Evolutionary conservation across 2,329 filamentous ascomycete species (phyloP), one percentile per base, ranked within the genome.

Genomic region (Ophiosphaerella narmari): DNA sequence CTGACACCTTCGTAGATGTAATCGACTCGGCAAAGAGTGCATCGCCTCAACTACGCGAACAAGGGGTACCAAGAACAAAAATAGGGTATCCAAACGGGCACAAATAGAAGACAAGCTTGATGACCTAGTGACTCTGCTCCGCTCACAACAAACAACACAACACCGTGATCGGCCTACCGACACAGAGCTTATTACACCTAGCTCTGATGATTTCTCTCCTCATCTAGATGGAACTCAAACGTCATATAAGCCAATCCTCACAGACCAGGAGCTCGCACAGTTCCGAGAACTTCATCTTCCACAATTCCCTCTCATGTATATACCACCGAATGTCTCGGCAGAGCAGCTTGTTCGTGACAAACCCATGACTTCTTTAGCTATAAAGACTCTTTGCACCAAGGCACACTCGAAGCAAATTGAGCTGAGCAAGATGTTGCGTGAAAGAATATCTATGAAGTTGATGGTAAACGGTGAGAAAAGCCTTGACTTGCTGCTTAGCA

Each of bases 61-160:
- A 26, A 48, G 39, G 40, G 37, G 44, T 26, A 8, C 49, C 5
- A 59, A 47, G 21, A 21, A 21, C 18, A 46, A 33, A 2, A 47
- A 29, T 2, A 12, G 39, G 39, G 11, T 16, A 6, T 48, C 46
- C 1, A 57, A 48, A 53, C 59, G 54, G 11, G 50, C 56, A 4
- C 52, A 59, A 21, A 43, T 72, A 4, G 69, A 72, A 37, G 65
- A 70, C 9, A 71, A 68, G 18, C 52, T 72, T 8, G 62, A 69
- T 37, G 62, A 62, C 35, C 42, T 72, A 1, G 68, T 69, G 4
- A 52, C 62, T 1, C 33, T 72, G 14, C 57, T 70, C 6, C 62
- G 61, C n/a, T 55, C 57, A 4, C 58, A 63, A 32, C 47, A 48
- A n/a, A 39, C 36, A 23, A 14, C 31, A 31, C 23, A 13, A 18